Evolutionary conservation across 441 rosid genomes (phyloP), one percentile per base, ranked within the genome.

Genomic region (Mallotus repandus): DNA sequence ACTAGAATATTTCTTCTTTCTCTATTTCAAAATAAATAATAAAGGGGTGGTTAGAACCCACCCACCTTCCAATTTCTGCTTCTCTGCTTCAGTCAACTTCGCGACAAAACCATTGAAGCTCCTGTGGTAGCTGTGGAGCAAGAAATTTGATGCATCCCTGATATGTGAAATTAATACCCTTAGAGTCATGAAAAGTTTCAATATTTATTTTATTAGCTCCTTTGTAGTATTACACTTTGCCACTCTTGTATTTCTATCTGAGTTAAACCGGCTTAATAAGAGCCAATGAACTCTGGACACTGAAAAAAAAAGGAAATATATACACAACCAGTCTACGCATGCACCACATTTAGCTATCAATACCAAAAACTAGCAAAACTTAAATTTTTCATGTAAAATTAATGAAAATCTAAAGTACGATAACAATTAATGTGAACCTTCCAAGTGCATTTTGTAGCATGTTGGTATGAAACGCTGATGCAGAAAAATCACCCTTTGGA

Each of bases 21-120:
- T 35, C 19, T 69, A 48, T 54, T 52, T 68, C 29, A 18, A 53
- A 1, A 56, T n/a, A 41, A 10, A 9, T 49, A 21, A 7, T 12
- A 22, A 43, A 16, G 0, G 0, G 35, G 7, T 21, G 43, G 4
- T 46, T 65, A 29, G 32, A 29, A 29, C 32, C 5, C 65, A 29
- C 32, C 5, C 65, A 80, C 83, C 83, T 32, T 72, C 74, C 21
- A 82, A 18, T 58, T 63, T 66, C 63, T 70, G 55, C 38, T 46
- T 72, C 52, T 83, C 82, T 10, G 9, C 72, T 48, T 77, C 59
- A 10, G 83, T 80, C 54, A 80, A 50, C 61, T 65, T 83, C 1
- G 82, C 83, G 16, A 75, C 81, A 52, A 83, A 80, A 3, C 83
- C 86, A 56, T 78, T 75, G 74, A 80, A 78, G 63, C 76, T 83